These are phyloP conservation scores for Ballota nigra DNA, from an alignment of 257 asterid species.

Conservation along the genomic window DNA sequence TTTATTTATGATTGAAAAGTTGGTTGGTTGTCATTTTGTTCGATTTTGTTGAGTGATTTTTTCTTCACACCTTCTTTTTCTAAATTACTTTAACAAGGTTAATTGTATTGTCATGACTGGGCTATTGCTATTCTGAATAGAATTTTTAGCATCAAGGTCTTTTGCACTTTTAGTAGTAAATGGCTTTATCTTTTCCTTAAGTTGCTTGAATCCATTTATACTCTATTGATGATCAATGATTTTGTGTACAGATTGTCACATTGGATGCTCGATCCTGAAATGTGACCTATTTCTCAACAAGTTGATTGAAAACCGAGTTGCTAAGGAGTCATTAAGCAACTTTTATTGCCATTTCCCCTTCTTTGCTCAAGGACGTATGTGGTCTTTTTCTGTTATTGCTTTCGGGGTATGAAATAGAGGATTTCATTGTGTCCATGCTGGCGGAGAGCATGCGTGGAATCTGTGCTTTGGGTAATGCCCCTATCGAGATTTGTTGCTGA, in stretches of 20 bases:
- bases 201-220: not conserved
- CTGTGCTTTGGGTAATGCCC: conserved; percentile 97
- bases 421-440: conserved; percentile 67
- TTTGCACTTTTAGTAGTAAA: not conserved
- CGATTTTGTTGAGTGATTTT: not conserved
- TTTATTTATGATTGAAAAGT: not conserved
- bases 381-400: conserved; percentile 4
- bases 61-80: not conserved
- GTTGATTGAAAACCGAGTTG: conserved; percentile 11
- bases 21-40: not conserved
- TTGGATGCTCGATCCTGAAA: conserved; percentile 15
- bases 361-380: conserved; percentile 16
- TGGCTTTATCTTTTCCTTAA: not conserved
- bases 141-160: not conserved
- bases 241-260: conserved; percentile 24
- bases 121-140: not conserved
- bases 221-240: conserved; percentile 1
- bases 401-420: conserved; percentile 25
- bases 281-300: not conserved
- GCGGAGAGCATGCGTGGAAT: conserved; percentile 97
- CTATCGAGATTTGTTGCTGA: conserved; percentile 72
- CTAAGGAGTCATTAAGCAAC: conserved; percentile 13
- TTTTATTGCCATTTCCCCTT: not conserved
- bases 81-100: not conserved
- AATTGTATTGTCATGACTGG: not conserved